Base-by-base conservation (phyloP, 1,284 basidiomycete genomes). In the Malassezia equina region DNA sequence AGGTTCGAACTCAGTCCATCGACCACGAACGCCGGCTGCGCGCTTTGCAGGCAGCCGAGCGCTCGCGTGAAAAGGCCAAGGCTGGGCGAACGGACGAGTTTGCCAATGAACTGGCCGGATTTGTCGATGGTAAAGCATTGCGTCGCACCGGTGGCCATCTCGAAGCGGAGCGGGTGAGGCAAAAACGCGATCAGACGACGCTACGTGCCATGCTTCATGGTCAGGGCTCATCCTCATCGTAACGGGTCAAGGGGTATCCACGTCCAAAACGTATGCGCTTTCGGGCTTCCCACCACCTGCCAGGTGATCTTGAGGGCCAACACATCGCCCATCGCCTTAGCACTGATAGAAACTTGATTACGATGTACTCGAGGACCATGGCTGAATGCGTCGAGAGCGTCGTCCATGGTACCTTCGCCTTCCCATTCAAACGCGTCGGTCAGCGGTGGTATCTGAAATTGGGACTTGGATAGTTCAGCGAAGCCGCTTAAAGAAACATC, bases 11-110 rank as follows among this genome's bases (percentile, higher is more conserved):
- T 28, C 70, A 73, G 50, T 55, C 64, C 2, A 66, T 73, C 15
- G 70, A 74, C 53, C 71, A 73, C 44, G 71, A 70, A 39, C 69
- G 67, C 46, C 65, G 71, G 1, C 52, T 74, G n/a, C 61, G 67
- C 15, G 71, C 71, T 21, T 45, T 74, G 41, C 65, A 71, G 53
- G 65, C 68, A 0, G 71, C 67, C 1, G 71, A 74, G 47, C 50
- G 61, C n/a, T 60, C 64, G 47, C 60, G 71, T 11, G 62, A 65
- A 31, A 70, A 66, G 51, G 50, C 53, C 11, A 61, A 62, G 45
- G 56, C 54, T 4, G 55, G 45, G 17, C 53, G 53, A 13, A 64
- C 63, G 39, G 71, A 74, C 59, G 71, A 74, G 34, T 74, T 74
- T 44, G 60, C 61, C 24, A 62, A 67, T n/a, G 71, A 73, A 42